Evolutionary conservation across 148 eudicot species (phyloP).

Genomic region (Tetragonia tetragonoides): DNA sequence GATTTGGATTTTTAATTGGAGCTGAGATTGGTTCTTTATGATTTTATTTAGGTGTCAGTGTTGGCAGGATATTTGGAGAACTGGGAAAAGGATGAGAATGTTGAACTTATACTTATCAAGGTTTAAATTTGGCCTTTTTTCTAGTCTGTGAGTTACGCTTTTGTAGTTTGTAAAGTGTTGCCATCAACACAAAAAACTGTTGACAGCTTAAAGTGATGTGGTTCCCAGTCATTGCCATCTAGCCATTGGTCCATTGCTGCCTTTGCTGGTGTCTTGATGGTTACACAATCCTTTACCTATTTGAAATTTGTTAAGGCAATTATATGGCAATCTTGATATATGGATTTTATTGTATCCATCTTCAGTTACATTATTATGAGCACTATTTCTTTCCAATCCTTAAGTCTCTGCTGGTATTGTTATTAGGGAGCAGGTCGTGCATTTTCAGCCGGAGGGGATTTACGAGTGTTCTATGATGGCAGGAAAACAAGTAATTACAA

Average conservation of each 20-base stretch:
- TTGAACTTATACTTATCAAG: constrained; percentile 82
- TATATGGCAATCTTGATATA: neutral
- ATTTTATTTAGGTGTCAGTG: constrained; percentile 53
- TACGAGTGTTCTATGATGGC: constrained; percentile 81
- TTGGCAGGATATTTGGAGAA: constrained; percentile 78
- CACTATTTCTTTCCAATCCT: neutral
- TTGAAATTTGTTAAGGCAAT: neutral
- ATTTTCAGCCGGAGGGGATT: constrained; percentile 96
- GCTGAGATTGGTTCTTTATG: constrained; percentile 13
- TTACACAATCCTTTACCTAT: neutral
- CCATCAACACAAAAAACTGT: neutral
- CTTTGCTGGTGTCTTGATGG: neutral
- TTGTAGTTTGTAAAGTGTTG: neutral
- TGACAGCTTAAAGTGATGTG: neutral
- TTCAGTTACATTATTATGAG: neutral
- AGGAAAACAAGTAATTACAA: constrained; percentile 49
- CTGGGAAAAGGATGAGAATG: constrained; percentile 82
- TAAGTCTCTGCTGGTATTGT: constrained; percentile 7
- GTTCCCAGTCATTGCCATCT: neutral
- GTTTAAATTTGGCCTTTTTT: constrained; percentile 26
- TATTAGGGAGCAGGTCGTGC: constrained; percentile 95
- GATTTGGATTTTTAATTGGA: constrained; percentile 1
- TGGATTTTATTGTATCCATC: neutral
- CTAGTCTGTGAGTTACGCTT: neutral
- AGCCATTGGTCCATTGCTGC: neutral